Percentiles rank a stretch among this genome's conserved stretches.
These are phyloP conservation scores for Magnolia sinica DNA, from an alignment of 164 flowering plant species.

Conservation along the genomic window DNA sequence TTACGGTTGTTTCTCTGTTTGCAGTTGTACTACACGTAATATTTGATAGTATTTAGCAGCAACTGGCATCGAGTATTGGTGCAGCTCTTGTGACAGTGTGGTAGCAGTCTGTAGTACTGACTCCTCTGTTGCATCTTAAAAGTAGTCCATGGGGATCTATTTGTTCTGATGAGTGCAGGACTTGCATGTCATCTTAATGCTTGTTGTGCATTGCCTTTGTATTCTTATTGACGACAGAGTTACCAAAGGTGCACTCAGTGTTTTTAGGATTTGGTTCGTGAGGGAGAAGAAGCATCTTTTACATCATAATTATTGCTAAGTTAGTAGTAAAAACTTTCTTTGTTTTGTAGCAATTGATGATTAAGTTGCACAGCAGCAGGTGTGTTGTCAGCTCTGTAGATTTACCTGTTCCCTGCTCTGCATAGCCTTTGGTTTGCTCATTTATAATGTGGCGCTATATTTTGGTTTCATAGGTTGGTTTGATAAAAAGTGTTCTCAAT, in stretches of 20 bases:
- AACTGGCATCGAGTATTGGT: background rate
- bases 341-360: background rate
- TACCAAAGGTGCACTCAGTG: background rate
- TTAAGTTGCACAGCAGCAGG: background rate
- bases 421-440: background rate
- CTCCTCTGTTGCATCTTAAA: background rate
- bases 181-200: background rate
- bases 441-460: background rate
- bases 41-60: background rate
- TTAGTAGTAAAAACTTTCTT: background rate
- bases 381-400: background rate
- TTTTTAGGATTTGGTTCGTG: background rate
- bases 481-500: background rate
- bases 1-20: background rate
- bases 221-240: too few relatives aligned
- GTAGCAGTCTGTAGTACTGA: background rate
- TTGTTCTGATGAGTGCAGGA: background rate
- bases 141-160: background rate
- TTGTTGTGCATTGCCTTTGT: background rate
- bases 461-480: background rate
- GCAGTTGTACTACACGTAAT: background rate
- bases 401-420: background rate
- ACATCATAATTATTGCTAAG: background rate
- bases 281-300: background rate
- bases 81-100: background rate